Base-by-base conservation (phyloP, 345 rosid species). In the Cardiospermum halicacabum region DNA sequence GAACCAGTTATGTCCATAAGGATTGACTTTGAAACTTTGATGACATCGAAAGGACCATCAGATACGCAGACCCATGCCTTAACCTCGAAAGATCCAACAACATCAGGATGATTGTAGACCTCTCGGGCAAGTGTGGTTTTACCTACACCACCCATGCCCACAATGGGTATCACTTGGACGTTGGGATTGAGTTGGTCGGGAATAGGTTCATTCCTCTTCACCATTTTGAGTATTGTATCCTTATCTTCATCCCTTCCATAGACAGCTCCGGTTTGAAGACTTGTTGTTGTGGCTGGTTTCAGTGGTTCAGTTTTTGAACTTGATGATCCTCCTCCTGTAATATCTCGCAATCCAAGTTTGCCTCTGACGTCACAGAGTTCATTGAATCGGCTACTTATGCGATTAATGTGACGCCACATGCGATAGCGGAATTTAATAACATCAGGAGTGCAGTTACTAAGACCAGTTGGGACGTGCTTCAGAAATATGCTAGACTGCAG, bases 1-100 rank as follows among this genome's bases (percentile, higher is more conserved):
- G 18, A 28, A 3, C 15, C 24, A 30, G 31, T 48, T 1, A 62
- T 12, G 2, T 50, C 18, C 26, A 42, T 25, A 1, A 60, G 53
- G n/a, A 60, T 45, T 18, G 53, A 34, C 53, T n/a, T 60, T 3
- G 65, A 26, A 40, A 45, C 19, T 45, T 39, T 45, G 0, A 13
- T 7, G 45, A 18, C 11, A 45, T 45, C 54, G 45, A 60, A 45
- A 3, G n/a, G 11, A 18, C 22, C 24, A 60, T 43, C 7, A 45
- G 65, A 60, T 25, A 48, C 66, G 11, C 56, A 48, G 1, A 62
- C 66, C 56, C 66, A 62, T 11, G 45, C 56, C 1, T 9, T 48
- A 0, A 19, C 11, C 0, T 62, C 3, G 15, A 62, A 62, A 45
- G 21, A 7, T n/a, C n/a, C n/a, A n/a, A 12, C 1, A 25, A 19